A percentile compares a stretch with the other conserved stretches of the same genome.
These are phyloP conservation scores for Penicillium coffeae DNA, from an alignment of 495 filamentous ascomycete species.

Conservation along the genomic window DNA sequence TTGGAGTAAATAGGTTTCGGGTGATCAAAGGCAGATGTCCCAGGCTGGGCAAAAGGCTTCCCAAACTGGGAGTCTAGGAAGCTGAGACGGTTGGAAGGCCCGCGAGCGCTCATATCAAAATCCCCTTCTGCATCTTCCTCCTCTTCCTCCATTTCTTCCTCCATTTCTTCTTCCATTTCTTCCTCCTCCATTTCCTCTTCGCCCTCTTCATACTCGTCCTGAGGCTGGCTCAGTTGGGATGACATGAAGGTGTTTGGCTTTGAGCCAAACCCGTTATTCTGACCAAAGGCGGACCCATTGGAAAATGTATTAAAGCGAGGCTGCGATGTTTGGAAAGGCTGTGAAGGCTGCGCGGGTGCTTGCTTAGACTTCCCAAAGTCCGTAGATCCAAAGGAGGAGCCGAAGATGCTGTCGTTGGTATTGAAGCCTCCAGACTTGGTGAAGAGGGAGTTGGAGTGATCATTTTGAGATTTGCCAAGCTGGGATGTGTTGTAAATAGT, in stretches of 20 bases:
- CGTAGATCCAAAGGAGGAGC: constrained; percentile 37
- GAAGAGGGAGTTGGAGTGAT: constrained; percentile 36
- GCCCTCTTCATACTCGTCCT: constrained; percentile 31
- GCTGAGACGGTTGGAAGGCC: constrained; percentile 19
- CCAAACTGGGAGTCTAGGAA: constrained; percentile 34
- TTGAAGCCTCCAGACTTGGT: constrained; percentile 40
- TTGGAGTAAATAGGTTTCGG: constrained; percentile 41
- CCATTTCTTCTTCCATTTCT: constrained; percentile 16
- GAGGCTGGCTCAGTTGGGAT: constrained; percentile 32
- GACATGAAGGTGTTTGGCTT: constrained; percentile 27
- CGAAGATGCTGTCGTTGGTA: constrained; percentile 41
- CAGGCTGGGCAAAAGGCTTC: constrained; percentile 19
- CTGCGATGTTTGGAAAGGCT: constrained; percentile 16
- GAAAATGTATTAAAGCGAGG: constrained; percentile 30
- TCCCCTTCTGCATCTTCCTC: constrained; percentile 27
- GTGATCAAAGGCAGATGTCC: not conserved
- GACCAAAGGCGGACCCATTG: constrained; percentile 42
- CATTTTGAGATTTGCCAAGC: constrained; percentile 36
- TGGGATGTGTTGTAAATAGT: constrained; percentile 65
- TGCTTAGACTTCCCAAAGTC: constrained; percentile 35
- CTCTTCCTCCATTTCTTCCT: constrained; percentile 30
- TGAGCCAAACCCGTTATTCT: constrained; percentile 26
- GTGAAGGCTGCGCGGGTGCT: constrained; percentile 23
- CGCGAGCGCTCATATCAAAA: constrained; percentile 19
- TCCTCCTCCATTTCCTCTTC: constrained; percentile 30